Percentiles rank a stretch among this genome's conserved stretches.
Evolutionary conservation across 1,139 yeast species (phyloP).

Genomic region (Taphrina confusa): DNA sequence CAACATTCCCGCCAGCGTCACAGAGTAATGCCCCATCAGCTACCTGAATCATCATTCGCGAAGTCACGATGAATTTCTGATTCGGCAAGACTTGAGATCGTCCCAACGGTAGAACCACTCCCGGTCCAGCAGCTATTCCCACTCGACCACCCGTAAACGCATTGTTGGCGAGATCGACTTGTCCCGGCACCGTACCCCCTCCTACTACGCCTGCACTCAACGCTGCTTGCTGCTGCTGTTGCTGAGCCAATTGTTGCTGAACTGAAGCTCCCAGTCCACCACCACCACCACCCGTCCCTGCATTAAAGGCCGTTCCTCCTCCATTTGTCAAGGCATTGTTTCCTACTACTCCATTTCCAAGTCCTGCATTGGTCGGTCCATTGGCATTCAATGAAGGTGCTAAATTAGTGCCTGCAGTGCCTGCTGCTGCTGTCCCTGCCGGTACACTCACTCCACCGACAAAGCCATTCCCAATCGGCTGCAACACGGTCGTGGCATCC

Average conservation of each 20-base stretch:
- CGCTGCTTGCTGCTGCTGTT: too few species aligned
- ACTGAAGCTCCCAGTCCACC: background rate
- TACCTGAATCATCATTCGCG: constrained; percentile 10
- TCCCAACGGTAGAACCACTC: constrained; percentile 52
- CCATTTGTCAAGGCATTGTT: constrained; percentile 2
- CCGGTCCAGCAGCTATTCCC: constrained; percentile 67
- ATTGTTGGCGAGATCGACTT: background rate
- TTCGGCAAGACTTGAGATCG: constrained; percentile 9
- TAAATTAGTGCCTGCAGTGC: background rate
- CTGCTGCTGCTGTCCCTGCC: background rate
- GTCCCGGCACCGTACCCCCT: background rate
- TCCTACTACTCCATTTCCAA: background rate
- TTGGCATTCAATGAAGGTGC: background rate
- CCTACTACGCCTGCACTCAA: background rate
- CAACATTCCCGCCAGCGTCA: background rate
- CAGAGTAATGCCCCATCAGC: constrained; percentile 5
- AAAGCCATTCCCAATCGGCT: constrained; percentile 13
- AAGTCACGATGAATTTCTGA: background rate
- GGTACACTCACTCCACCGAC: constrained; percentile 9
- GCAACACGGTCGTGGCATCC: background rate
- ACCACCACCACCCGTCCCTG: background rate
- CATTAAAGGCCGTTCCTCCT: constrained; percentile 1
- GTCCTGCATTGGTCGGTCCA: background rate
- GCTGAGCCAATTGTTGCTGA: too few species aligned
- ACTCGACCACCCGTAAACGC: background rate